These are phyloP conservation scores for Liquidambar formosana DNA, from an alignment of 164 flowering plant species.

Conservation along the genomic window DNA sequence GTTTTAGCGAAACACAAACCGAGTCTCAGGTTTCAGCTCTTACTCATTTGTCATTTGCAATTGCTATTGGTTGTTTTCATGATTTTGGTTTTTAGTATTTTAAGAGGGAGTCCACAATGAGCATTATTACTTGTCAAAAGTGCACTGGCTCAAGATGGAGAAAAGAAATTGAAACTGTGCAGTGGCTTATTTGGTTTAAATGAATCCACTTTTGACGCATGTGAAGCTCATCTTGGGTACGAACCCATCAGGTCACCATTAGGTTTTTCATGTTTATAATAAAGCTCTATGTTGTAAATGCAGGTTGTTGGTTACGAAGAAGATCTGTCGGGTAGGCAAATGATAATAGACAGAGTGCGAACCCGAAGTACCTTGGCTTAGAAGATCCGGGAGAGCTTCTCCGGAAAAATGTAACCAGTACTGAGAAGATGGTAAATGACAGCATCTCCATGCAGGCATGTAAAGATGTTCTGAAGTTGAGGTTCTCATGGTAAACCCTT, in stretches of 20 bases:
- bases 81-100: background rate
- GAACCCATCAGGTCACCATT: too few relatives aligned
- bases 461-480: too few relatives aligned
- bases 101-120: background rate
- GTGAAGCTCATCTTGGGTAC: background rate
- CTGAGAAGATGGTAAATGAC: too few relatives aligned
- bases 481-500: too few relatives aligned
- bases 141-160: background rate
- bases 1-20: slow-evolving; percentile 93
- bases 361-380: slow-evolving; percentile 64
- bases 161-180: background rate
- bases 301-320: slow-evolving; percentile 96
- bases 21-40: slow-evolving; percentile 79
- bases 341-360: slow-evolving; percentile 84
- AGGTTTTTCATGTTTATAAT: background rate
- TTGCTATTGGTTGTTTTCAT: background rate
- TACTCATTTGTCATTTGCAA: background rate
- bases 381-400: slow-evolving; percentile 3
- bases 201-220: background rate
- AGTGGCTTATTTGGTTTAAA: background rate
- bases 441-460: too few relatives aligned
- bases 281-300: slow-evolving; percentile 21
- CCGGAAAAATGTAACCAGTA: background rate
- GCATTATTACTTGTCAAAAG: background rate
- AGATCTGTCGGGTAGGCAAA: slow-evolving; percentile 90